A percentile compares a stretch with the other conserved stretches of the same genome.
Conservation (phyloP, 768 basidiomycete genomes). For the Hypsizygus marmoreus region DNA sequence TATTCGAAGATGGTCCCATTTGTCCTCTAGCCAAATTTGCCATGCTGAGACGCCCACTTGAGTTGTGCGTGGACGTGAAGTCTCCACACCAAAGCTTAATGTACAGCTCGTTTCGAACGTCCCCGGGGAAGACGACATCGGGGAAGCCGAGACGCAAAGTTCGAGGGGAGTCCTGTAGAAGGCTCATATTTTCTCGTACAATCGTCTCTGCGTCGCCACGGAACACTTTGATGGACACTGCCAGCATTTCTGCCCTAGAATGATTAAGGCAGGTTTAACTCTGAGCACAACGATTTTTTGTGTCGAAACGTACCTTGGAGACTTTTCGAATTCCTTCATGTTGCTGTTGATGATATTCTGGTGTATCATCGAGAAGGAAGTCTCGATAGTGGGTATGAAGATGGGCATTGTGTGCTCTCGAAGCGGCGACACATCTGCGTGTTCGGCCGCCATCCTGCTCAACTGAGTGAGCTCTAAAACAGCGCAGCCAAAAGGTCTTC, state of each 20-base stretch:
- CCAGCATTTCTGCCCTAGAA: slow-evolving; percentile 80
- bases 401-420: slow-evolving; percentile 89
- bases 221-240: slow-evolving; percentile 84
- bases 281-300: not conserved
- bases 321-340: slow-evolving; percentile 79
- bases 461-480: slow-evolving; percentile 84
- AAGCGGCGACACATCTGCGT: slow-evolving; percentile 60
- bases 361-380: slow-evolving; percentile 89
- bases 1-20: slow-evolving; percentile 57
- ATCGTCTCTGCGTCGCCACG: slow-evolving; percentile 78
- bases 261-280: slow-evolving; percentile 6
- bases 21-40: slow-evolving; percentile 60
- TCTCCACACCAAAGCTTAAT: slow-evolving; percentile 96
- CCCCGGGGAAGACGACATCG: slow-evolving; percentile 93
- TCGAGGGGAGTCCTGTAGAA: slow-evolving; percentile 79
- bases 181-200: slow-evolving; percentile 79
- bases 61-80: slow-evolving; percentile 60
- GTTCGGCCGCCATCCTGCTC: slow-evolving; percentile 64
- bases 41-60: slow-evolving; percentile 57
- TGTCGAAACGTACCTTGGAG: slow-evolving; percentile 57
- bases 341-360: slow-evolving; percentile 89
- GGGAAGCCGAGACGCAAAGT: slow-evolving; percentile 92
- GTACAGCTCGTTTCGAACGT: slow-evolving; percentile 92
- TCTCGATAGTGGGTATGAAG: slow-evolving; percentile 79
- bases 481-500: slow-evolving; percentile 95